phyloP scores from a whole-genome alignment of 2,329 filamentous ascomycete genomes.

The Alternaria brassicae region DNA sequence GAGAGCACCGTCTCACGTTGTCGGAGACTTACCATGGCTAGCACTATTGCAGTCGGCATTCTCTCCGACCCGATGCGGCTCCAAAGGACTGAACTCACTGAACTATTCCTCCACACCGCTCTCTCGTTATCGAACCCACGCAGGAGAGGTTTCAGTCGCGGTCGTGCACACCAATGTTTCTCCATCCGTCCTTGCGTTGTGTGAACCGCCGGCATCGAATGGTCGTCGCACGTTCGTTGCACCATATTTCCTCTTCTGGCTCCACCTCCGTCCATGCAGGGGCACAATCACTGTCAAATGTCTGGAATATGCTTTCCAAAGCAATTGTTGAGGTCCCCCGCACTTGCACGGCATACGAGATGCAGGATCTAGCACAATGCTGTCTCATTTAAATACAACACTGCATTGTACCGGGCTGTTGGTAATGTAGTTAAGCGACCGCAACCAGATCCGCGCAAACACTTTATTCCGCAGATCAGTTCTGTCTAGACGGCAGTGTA shows the following conservation, averaged over 20 bases:
- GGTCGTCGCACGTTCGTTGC: slow-evolving; percentile 7
- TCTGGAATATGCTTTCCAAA: slow-evolving; percentile 12
- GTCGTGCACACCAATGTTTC: background rate
- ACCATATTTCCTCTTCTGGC: background rate
- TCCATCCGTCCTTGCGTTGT: slow-evolving; percentile 5
- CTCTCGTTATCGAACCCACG: background rate
- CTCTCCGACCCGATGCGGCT: slow-evolving; percentile 16
- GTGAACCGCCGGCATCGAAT: slow-evolving; percentile 2
- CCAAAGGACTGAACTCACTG: background rate
- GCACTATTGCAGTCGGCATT: slow-evolving; percentile 2
- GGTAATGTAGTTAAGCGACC: slow-evolving; percentile 23
- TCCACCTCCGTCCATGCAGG: slow-evolving; percentile 10
- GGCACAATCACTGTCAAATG: background rate
- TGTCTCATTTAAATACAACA: slow-evolving; percentile 27
- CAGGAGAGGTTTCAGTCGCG: background rate
- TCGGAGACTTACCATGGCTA: background rate
- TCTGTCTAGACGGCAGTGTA: slow-evolving; percentile 16
- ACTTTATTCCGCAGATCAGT: slow-evolving; percentile 31
- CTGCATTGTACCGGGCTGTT: slow-evolving; percentile 28
- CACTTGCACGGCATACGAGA: slow-evolving; percentile 14
- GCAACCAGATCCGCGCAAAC: slow-evolving; percentile 17
- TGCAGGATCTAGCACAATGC: slow-evolving; percentile 27
- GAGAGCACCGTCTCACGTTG: background rate
- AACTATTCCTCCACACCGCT: background rate
- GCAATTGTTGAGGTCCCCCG: slow-evolving; percentile 16